Evolutionary conservation across 2,329 filamentous ascomycete genomes (phyloP), one percentile per base, ranked within the genome.

Genomic region (Phyllosticta citribraziliensis): DNA sequence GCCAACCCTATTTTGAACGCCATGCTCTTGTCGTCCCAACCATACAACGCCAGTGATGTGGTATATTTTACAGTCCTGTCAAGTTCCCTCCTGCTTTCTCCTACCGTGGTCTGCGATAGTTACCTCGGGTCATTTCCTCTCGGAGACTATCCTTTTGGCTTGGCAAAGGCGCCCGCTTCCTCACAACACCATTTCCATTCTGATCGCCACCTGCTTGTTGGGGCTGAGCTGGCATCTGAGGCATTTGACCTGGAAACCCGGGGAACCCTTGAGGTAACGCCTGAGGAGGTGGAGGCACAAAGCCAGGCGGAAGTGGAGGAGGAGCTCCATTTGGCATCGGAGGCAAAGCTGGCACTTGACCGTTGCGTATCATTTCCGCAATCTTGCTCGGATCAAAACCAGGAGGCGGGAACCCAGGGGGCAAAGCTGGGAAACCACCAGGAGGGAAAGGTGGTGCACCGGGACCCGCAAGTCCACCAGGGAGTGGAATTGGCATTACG

Each of bases 81-180:
- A 17, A 8, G 6, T n/a, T 47, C 8, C 17, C 40, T n/a, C 40
- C n/a, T 17, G 12, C 17, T n/a, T 47, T 17, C 40, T 47, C 17
- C 27, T n/a, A 73, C 55, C 74, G 70, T 25, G 76, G 70, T 66
- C 73, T 75, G 52, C 76, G 71, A 67, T 78, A 83, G 65, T 79
- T 74, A 11, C 80, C 80, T 64, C 77, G 76, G 64, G 82, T 82
- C 78, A 93, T 90, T 73, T 93, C 89, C 72, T 87, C 84, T 66
- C 86, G 83, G 67, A 95, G 75, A 67, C 88, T 92, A 71, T 94
- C 91, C 70, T 89, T 85, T 74, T 95, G 91, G 70, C 89, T 92
- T 0, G 91, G 91, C 52, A 96, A 75, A 9, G 89, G 90, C 5
- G 82, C 89, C 63, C 86, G 77, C 66, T 78, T 80, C 63, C 88